phyloP scores from a whole-genome alignment of 2,329 filamentous ascomycete species.

The Laburnicola sp. region DNA sequence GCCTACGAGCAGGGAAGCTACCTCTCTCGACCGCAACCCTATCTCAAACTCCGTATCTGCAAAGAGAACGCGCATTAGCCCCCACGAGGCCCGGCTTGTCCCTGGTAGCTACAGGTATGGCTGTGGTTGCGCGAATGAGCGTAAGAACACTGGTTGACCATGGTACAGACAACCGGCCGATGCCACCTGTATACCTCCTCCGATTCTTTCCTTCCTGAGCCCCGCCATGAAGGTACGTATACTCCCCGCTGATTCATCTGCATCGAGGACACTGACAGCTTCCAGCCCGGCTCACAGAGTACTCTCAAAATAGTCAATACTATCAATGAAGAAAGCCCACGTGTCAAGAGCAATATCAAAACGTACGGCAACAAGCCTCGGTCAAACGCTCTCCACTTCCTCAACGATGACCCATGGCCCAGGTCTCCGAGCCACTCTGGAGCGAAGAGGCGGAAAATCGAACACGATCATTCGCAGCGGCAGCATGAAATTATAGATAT shows the following conservation, averaged over 20 bases:
- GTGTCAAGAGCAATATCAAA: not conserved
- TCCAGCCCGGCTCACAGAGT: slow-evolving; percentile 16
- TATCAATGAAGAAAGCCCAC: slow-evolving; percentile 9
- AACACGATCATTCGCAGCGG: not conserved
- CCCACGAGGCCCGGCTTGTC: slow-evolving; percentile 20
- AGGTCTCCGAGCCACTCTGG: not conserved
- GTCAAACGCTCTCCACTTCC: not conserved
- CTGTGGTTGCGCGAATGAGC: not conserved
- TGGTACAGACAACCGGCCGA: slow-evolving; percentile 22
- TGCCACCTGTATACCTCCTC: slow-evolving; percentile 17
- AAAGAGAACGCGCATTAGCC: not conserved
- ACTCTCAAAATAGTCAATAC: slow-evolving; percentile 21
- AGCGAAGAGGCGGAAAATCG: not conserved
- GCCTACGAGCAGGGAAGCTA: not conserved
- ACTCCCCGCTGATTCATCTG: too few relatives aligned
- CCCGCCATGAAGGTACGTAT: slow-evolving; percentile 5
- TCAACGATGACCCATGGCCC: too few relatives aligned
- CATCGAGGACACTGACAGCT: not conserved
- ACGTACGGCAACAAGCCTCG: slow-evolving; percentile 18
- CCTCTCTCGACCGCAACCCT: not conserved
- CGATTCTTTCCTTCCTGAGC: slow-evolving; percentile 7
- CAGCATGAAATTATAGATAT: not conserved
- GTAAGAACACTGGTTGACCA: slow-evolving; percentile 12
- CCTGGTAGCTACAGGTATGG: slow-evolving; percentile 22
- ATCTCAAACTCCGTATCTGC: not conserved